Evolutionary conservation across 441 rosid genomes (phyloP).

Genomic region (Eugenia klotzschiana): DNA sequence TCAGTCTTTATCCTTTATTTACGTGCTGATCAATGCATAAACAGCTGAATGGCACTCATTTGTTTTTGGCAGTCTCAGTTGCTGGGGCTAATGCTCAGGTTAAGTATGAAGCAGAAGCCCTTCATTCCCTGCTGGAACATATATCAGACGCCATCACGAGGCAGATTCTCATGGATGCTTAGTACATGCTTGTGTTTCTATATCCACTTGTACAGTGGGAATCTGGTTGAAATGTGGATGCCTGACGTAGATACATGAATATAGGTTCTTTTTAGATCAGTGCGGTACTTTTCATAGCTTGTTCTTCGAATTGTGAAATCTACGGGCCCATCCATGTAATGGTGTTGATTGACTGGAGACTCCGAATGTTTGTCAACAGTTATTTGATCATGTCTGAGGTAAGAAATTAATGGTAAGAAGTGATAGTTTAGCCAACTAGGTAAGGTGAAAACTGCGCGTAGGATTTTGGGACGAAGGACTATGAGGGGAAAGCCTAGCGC

Average conservation of each 20-base stretch:
- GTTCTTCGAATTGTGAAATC: neutral
- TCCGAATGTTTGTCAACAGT: neutral
- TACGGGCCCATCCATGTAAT: neutral
- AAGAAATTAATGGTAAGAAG: neutral
- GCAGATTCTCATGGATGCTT: conserved; percentile 22
- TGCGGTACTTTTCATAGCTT: neutral
- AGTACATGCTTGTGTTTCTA: conserved; percentile 24
- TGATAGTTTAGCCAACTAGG: neutral
- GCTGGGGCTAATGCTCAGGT: conserved; percentile 3
- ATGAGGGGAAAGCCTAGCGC: conserved; percentile 2
- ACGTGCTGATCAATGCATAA: neutral
- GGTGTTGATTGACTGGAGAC: neutral
- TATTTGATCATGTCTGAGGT: neutral
- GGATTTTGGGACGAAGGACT: neutral
- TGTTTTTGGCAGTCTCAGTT: conserved; percentile 13
- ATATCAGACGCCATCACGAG: conserved; percentile 29
- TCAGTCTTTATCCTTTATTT: neutral
- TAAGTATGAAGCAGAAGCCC: conserved; percentile 36
- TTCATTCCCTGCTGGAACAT: conserved; percentile 29
- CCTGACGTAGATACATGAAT: conserved; percentile 59
- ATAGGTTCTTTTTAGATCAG: conserved; percentile 2
- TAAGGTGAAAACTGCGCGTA: conserved; percentile 6
- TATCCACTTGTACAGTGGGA: conserved; percentile 17
- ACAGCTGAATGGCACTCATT: conserved; percentile 1
- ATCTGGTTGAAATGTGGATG: conserved; percentile 42